These are phyloP conservation scores for Termitomyces sp. DNA, from an alignment of 768 basidiomycete genomes.

Conservation along the genomic window DNA sequence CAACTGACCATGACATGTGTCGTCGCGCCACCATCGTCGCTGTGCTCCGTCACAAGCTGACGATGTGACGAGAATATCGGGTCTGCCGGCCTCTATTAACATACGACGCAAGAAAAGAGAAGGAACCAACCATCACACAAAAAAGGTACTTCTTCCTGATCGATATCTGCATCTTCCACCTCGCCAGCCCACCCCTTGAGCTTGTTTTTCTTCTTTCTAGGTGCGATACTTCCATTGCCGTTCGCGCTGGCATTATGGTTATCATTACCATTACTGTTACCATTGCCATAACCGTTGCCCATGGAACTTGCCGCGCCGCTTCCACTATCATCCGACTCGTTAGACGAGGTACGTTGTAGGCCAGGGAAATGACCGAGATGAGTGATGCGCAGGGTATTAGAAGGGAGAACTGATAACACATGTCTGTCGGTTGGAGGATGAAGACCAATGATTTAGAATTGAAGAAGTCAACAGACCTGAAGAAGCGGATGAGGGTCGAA, in stretches of 20 bases:
- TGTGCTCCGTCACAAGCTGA: conserved; percentile 48
- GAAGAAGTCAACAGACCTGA: conserved; percentile 41
- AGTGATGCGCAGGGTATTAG: conserved; percentile 40
- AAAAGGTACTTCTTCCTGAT: conserved; percentile 24
- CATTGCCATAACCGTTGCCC: not conserved
- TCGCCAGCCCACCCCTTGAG: conserved; percentile 78
- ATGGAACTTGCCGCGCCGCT: not conserved
- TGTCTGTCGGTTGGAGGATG: conserved; percentile 26
- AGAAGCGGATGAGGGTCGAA: conserved; percentile 76
- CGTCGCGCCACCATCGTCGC: conserved; percentile 62
- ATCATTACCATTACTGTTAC: not conserved
- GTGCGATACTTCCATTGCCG: conserved; percentile 16
- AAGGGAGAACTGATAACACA: conserved; percentile 55
- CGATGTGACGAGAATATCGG: conserved; percentile 48
- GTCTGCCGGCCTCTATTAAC: conserved; percentile 27
- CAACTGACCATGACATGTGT: conserved; percentile 64
- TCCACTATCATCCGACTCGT: conserved; percentile 16
- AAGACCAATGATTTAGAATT: not conserved
- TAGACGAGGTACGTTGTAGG: conserved; percentile 26
- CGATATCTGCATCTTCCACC: conserved; percentile 30
- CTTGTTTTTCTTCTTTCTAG: conserved; percentile 41
- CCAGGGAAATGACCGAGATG: conserved; percentile 39
- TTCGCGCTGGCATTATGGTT: not conserved
- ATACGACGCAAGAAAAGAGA: not conserved
- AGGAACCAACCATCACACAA: conserved; percentile 30